These are phyloP conservation scores for Pythium guiyangense DNA, from an alignment of 352 stramenopile species.

Conservation along the genomic window DNA sequence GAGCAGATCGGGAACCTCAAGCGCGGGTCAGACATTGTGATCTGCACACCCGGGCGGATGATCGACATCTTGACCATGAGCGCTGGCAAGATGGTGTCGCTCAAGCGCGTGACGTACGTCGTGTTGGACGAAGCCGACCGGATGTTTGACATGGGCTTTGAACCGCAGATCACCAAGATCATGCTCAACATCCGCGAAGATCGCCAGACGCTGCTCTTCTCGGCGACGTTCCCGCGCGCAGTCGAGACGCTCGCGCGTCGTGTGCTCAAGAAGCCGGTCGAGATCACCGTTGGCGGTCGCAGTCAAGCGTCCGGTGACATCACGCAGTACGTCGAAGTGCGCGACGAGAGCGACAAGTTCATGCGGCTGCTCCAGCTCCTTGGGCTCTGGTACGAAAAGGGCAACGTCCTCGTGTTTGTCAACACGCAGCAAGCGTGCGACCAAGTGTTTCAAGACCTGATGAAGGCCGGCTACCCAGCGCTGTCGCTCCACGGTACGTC, in stretches of 20 bases:
- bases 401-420: slow-evolving; percentile 99
- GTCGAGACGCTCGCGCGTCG: slow-evolving; percentile 89
- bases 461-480: slow-evolving; percentile 94
- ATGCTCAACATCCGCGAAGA: slow-evolving; percentile 91
- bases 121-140: slow-evolving; percentile 99
- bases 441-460: slow-evolving; percentile 96
- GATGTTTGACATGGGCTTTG: slow-evolving; percentile 99
- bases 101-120: slow-evolving; percentile 97
- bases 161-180: slow-evolving; percentile 98
- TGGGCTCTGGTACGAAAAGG: slow-evolving; percentile 95
- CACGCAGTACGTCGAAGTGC: slow-evolving; percentile 97
- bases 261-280: slow-evolving; percentile 92
- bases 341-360: slow-evolving; percentile 98
- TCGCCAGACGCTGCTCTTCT: slow-evolving; percentile 95
- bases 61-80: slow-evolving; percentile 99
- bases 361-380: slow-evolving; percentile 96
- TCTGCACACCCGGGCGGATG: slow-evolving; percentile 97
- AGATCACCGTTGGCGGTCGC: slow-evolving; percentile 96
- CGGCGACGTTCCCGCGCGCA: slow-evolving; percentile 95
- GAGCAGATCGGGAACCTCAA: slow-evolving; percentile 99
- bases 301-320: slow-evolving; percentile 97
- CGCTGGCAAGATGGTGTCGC: slow-evolving; percentile 93
- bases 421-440: slow-evolving; percentile 98
- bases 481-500: slow-evolving; percentile 94
- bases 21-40: slow-evolving; percentile 95